A percentile compares a stretch with the other conserved stretches of the same genome.
phyloP scores from a whole-genome alignment of 2,329 filamentous ascomycete species.

The Fusarium penzigii region DNA sequence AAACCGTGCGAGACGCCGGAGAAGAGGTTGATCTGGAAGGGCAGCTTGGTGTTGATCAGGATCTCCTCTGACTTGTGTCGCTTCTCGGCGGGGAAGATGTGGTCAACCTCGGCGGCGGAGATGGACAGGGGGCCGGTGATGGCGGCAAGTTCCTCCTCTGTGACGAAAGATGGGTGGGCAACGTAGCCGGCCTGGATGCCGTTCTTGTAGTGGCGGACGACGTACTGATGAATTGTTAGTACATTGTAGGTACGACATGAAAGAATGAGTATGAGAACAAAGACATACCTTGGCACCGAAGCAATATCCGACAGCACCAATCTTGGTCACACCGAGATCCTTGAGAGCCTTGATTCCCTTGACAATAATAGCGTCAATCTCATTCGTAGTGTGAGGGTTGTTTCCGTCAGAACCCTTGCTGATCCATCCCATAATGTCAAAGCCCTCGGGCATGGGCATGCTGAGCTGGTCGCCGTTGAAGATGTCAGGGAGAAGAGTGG shows the following conservation, averaged over 20 bases:
- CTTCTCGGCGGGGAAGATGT: constrained; percentile 56
- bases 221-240: constrained; percentile 51
- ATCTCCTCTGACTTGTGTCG: constrained; percentile 61
- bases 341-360: constrained; percentile 55
- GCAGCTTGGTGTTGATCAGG: constrained; percentile 49
- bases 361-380: constrained; percentile 36
- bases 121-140: constrained; percentile 61
- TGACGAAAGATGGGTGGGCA: constrained; percentile 65
- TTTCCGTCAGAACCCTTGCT: constrained; percentile 47
- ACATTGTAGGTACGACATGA: neutral
- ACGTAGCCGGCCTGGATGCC: constrained; percentile 60
- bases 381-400: constrained; percentile 42
- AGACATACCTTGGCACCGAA: constrained; percentile 62
- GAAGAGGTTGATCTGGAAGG: constrained; percentile 73
- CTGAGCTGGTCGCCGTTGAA: constrained; percentile 39
- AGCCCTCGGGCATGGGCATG: constrained; percentile 26
- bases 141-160: constrained; percentile 58
- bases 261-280: rapidly evolving
- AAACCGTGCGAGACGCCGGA: constrained; percentile 73
- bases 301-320: constrained; percentile 64
- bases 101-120: constrained; percentile 63
- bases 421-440: constrained; percentile 38
- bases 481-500: constrained; percentile 39
- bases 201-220: constrained; percentile 63
- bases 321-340: constrained; percentile 49